A percentile compares a stretch with the other conserved stretches of the same genome.
Conservation (phyloP, 108 stramenopile species). For the Discostella stelligeroides region DNA sequence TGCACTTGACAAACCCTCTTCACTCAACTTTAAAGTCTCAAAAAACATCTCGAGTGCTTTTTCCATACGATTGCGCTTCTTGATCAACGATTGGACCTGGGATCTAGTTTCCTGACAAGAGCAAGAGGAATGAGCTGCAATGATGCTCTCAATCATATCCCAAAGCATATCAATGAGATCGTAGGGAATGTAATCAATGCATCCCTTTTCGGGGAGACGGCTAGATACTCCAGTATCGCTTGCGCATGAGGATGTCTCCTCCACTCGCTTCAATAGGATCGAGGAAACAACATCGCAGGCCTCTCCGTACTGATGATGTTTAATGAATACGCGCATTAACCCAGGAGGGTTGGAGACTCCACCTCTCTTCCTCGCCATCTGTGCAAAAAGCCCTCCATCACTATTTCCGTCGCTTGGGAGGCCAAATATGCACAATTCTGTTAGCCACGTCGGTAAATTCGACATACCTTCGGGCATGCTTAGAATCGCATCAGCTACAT, state of each 20-base stretch:
- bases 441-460: conserved; percentile 76
- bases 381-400: conserved; percentile 58
- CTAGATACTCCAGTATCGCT: conserved; percentile 30
- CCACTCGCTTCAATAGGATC: conserved; percentile 40
- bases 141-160: conserved; percentile 59
- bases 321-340: conserved; percentile 66
- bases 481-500: conserved; percentile 65
- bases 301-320: conserved; percentile 61
- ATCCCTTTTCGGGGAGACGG: conserved; percentile 79
- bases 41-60: conserved; percentile 57
- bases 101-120: not conserved
- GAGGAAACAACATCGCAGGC: conserved; percentile 67
- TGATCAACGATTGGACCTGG: conserved; percentile 13
- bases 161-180: conserved; percentile 73
- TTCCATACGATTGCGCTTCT: conserved; percentile 60
- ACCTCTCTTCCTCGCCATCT: conserved; percentile 10
- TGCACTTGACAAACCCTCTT: conserved; percentile 21
- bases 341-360: conserved; percentile 64
- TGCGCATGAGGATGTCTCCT: conserved; percentile 5
- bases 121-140: conserved; percentile 7
- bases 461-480: conserved; percentile 22
- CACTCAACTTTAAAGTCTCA: conserved; percentile 19
- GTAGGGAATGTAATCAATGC: conserved; percentile 82
- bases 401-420: not conserved
- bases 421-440: conserved; percentile 57